Evolutionary conservation across 768 basidiomycete genomes (phyloP).

Genomic region (Pleurotus citrinopileatus): DNA sequence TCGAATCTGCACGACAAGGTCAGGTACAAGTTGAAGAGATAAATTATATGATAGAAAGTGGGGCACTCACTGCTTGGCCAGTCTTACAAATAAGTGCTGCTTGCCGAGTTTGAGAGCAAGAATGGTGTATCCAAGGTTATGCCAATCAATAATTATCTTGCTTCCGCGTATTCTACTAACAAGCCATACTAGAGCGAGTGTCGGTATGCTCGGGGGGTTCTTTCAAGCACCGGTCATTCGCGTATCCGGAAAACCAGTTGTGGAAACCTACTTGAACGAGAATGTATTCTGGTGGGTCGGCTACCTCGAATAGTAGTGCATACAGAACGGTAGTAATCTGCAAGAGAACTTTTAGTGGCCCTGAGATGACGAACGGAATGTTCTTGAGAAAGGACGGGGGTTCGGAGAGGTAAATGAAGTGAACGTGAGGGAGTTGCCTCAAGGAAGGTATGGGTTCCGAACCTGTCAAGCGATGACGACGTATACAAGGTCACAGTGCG

Average conservation of each 20-base stretch:
- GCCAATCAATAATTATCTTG: conserved; percentile 97
- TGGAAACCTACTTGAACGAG: conserved; percentile 74
- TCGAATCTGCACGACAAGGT: conserved; percentile 65
- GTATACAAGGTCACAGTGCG: not conserved
- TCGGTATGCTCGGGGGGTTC: conserved; percentile 98
- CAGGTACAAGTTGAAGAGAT: not conserved
- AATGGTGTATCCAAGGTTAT: conserved; percentile 95
- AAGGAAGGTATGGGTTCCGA: conserved; percentile 77
- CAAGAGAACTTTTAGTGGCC: conserved; percentile 75
- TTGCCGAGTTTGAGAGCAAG: conserved; percentile 79
- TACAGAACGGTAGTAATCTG: conserved; percentile 65
- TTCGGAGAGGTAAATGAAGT: conserved; percentile 64
- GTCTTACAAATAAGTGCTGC: conserved; percentile 62
- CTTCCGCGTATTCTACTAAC: conserved; percentile 65
- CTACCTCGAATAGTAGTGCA: conserved; percentile 57
- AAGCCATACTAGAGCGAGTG: conserved; percentile 81
- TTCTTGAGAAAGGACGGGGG: conserved; percentile 50
- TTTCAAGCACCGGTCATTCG: conserved; percentile 25
- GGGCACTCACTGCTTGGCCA: conserved; percentile 72
- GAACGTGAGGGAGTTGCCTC: conserved; percentile 59
- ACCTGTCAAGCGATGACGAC: conserved; percentile 38
- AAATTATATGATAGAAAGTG: not conserved
- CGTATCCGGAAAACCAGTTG: not conserved
- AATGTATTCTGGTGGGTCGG: conserved; percentile 76
- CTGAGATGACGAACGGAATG: conserved; percentile 68